phyloP scores from a whole-genome alignment of 1,139 yeast genomes.

The Suhomyces yuchorum region DNA sequence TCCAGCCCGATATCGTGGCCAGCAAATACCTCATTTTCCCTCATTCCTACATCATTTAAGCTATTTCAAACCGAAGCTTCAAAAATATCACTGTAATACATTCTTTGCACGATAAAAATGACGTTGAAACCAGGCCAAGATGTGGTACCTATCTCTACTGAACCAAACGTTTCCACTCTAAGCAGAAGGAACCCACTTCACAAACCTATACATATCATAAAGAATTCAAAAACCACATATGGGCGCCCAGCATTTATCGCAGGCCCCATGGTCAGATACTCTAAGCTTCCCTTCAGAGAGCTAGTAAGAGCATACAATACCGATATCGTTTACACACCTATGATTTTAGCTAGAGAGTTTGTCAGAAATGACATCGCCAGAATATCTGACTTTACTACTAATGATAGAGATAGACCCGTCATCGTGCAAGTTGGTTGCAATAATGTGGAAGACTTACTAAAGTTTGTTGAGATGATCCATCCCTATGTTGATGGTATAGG shows the following conservation, averaged over 20 bases:
- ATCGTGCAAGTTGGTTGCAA: slow-evolving; percentile 92
- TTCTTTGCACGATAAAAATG: too few relatives aligned
- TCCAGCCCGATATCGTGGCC: background rate
- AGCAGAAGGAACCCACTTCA: slow-evolving; percentile 45
- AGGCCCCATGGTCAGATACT: slow-evolving; percentile 97
- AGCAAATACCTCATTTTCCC: background rate
- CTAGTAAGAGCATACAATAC: slow-evolving; percentile 69
- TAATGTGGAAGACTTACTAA: slow-evolving; percentile 77
- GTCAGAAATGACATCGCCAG: slow-evolving; percentile 84
- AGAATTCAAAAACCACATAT: slow-evolving; percentile 32
- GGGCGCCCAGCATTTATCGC: slow-evolving; percentile 74
- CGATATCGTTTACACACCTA: slow-evolving; percentile 91
- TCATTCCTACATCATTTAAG: background rate
- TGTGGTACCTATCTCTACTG: background rate
- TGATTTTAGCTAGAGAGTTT: slow-evolving; percentile 95
- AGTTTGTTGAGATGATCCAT: slow-evolving; percentile 85
- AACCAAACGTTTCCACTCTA: slow-evolving; percentile 1
- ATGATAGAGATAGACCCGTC: slow-evolving; percentile 64
- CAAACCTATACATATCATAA: slow-evolving; percentile 58
- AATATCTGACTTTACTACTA: slow-evolving; percentile 81
- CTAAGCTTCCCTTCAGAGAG: slow-evolving; percentile 89
- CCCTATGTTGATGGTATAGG: slow-evolving; percentile 95
- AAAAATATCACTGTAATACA: too few relatives aligned
- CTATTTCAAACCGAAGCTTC: too few relatives aligned
- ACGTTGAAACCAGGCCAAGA: background rate